A percentile compares a stretch with the other conserved stretches of the same genome.
phyloP scores from a whole-genome alignment of 306 rosid genomes.

The Cicer chorassanicum region DNA sequence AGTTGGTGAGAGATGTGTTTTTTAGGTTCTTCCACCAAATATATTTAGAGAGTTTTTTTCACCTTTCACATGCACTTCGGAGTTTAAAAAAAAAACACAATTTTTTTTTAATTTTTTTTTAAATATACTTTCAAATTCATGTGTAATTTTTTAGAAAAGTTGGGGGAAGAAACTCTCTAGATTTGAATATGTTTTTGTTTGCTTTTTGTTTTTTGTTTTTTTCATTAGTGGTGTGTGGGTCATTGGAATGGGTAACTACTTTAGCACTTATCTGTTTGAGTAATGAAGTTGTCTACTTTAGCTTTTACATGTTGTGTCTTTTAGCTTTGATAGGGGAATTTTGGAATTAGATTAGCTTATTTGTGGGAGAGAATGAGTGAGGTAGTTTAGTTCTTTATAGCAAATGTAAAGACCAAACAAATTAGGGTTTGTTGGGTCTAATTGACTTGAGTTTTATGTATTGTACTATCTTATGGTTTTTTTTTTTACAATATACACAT shows the following conservation, averaged over 20 bases:
- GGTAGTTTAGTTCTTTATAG: slow-evolving; percentile 37
- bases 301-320: slow-evolving; percentile 43
- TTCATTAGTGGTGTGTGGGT: slow-evolving; percentile 62
- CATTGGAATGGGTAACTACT: slow-evolving; percentile 58
- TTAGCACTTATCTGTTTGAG: slow-evolving; percentile 55
- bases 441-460: slow-evolving; percentile 35
- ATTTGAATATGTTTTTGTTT: slow-evolving; percentile 45
- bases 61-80: too few relatives aligned
- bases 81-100: too few relatives aligned
- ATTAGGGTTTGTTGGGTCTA: slow-evolving; percentile 28
- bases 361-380: slow-evolving; percentile 47
- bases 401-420: slow-evolving; percentile 29
- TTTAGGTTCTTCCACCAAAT: slow-evolving; percentile 73
- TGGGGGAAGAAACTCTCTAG: background rate
- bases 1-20: slow-evolving; percentile 75
- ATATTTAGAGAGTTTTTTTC: too few relatives aligned
- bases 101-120: too few relatives aligned
- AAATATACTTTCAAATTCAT: too few relatives aligned
- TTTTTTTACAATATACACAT: slow-evolving; percentile 41
- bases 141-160: too few relatives aligned
- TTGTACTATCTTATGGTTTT: slow-evolving; percentile 43
- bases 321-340: slow-evolving; percentile 40
- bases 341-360: slow-evolving; percentile 46
- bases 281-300: slow-evolving; percentile 56
- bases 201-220: slow-evolving; percentile 13